Evolutionary conservation across 2,329 filamentous ascomycete species (phyloP).

Genomic region (Botrytis cinerea): DNA sequence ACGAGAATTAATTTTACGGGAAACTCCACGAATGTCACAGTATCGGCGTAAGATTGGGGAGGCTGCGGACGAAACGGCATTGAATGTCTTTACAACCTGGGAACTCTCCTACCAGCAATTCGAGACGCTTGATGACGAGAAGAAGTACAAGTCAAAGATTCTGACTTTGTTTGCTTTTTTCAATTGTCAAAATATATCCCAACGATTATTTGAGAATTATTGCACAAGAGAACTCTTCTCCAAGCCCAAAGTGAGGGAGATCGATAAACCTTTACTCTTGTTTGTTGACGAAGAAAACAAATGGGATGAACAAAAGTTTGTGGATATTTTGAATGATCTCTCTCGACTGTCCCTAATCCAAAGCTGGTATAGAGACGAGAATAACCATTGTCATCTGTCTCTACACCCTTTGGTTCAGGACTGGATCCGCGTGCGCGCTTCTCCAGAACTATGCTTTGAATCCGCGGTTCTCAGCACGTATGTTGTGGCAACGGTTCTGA

Average conservation of each 20-base stretch:
- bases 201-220: constrained; percentile 33
- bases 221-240: background rate
- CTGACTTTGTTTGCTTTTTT: constrained; percentile 37
- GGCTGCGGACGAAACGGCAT: constrained; percentile 25
- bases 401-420: constrained; percentile 35
- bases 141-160: constrained; percentile 21
- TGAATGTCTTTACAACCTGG: constrained; percentile 38
- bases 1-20: constrained; percentile 27
- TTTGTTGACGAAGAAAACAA: background rate
- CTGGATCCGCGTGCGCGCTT: constrained; percentile 33
- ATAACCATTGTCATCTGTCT: constrained; percentile 27
- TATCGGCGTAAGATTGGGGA: constrained; percentile 27
- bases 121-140: constrained; percentile 7
- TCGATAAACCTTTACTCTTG: background rate
- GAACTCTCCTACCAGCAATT: constrained; percentile 35
- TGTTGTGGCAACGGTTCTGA: constrained; percentile 14
- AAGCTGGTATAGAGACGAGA: constrained; percentile 26
- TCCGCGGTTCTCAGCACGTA: constrained; percentile 19
- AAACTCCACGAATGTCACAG: constrained; percentile 31
- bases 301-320: constrained; percentile 29
- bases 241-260: rapidly evolving
- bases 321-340: constrained; percentile 28
- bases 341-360: constrained; percentile 32
- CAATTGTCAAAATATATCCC: constrained; percentile 32
- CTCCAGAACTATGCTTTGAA: constrained; percentile 12